A percentile compares a stretch with the other conserved stretches of the same genome.
Conservation (phyloP, 352 stramenopile genomes). For the Phytopythium ostracodes region DNA sequence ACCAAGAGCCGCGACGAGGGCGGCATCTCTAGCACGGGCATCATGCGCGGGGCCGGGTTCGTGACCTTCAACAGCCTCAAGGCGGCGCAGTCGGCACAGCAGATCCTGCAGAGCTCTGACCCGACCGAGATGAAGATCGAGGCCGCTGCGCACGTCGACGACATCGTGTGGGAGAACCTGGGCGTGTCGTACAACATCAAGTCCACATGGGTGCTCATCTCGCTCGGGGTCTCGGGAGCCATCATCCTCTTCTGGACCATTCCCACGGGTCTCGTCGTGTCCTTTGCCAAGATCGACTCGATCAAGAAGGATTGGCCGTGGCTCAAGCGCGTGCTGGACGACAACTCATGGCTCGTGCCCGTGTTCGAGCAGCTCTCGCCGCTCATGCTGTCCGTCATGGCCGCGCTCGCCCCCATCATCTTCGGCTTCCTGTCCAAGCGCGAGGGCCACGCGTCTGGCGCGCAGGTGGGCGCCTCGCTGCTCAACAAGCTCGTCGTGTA, state of each 20-base stretch:
- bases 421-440: slow-evolving; percentile 78
- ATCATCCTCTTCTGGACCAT: slow-evolving; percentile 87
- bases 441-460: slow-evolving; percentile 67
- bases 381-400: slow-evolving; percentile 78
- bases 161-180: slow-evolving; percentile 81
- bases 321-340: slow-evolving; percentile 34
- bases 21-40: slow-evolving; percentile 30
- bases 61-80: slow-evolving; percentile 80
- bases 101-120: slow-evolving; percentile 72
- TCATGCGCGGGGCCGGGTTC: slow-evolving; percentile 75
- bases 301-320: slow-evolving; percentile 46
- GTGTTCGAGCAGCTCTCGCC: slow-evolving; percentile 75
- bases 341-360: slow-evolving; percentile 69
- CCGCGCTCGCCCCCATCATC: slow-evolving; percentile 74
- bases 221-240: slow-evolving; percentile 40
- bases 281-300: slow-evolving; percentile 60
- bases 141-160: slow-evolving; percentile 50
- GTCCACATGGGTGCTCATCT: slow-evolving; percentile 66
- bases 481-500: slow-evolving; percentile 83
- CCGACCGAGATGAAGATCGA: slow-evolving; percentile 72
- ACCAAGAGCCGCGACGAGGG: slow-evolving; percentile 4
- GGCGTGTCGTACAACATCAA: slow-evolving; percentile 74
- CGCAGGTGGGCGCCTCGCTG: slow-evolving; percentile 61
- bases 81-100: slow-evolving; percentile 66
- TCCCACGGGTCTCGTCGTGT: slow-evolving; percentile 72